Percentiles rank a stretch among this genome's conserved stretches.
Evolutionary conservation across 495 filamentous ascomycete species (phyloP).

Genomic region (Evernia prunastri): DNA sequence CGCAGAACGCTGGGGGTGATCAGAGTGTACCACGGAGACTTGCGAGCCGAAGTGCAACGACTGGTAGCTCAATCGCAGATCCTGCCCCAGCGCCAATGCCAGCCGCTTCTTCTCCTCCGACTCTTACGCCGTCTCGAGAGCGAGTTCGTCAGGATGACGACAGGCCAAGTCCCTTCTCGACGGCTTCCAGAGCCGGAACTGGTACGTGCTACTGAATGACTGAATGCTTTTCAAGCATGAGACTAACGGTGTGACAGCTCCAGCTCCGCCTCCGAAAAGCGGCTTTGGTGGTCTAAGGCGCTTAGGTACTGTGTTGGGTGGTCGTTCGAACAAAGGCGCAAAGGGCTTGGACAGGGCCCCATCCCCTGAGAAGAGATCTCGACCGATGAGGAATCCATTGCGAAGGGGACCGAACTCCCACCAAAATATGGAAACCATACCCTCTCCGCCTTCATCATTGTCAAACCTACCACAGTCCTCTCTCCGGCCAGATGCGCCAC

Average conservation of each 20-base stretch:
- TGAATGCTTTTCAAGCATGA: constrained; percentile 23
- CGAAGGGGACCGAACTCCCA: constrained; percentile 25
- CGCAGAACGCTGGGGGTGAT: constrained; percentile 37
- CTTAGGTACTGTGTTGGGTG: constrained; percentile 73
- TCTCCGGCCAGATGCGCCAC: constrained; percentile 13
- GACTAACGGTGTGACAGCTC: constrained; percentile 25
- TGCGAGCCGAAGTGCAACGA: constrained; percentile 37
- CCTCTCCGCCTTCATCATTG: constrained; percentile 28
- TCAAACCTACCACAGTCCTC: constrained; percentile 21
- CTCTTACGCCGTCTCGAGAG: constrained; percentile 11
- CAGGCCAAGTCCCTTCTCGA: constrained; percentile 17
- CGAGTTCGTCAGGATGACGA: constrained; percentile 13
- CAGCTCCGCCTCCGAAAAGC: constrained; percentile 35
- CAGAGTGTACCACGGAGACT: constrained; percentile 25
- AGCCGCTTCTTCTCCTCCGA: constrained; percentile 8
- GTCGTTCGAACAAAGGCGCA: constrained; percentile 42
- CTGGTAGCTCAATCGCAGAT: constrained; percentile 30
- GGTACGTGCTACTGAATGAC: constrained; percentile 19
- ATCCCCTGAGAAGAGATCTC: constrained; percentile 42
- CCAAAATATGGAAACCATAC: constrained; percentile 29
- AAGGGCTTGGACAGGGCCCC: constrained; percentile 32
- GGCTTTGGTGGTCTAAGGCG: constrained; percentile 48
- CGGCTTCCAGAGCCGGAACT: constrained; percentile 14
- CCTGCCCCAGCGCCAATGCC: constrained; percentile 33
- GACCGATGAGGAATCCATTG: constrained; percentile 27